Conservation (phyloP, 768 basidiomycete species). For the Lactarius indigo region DNA sequence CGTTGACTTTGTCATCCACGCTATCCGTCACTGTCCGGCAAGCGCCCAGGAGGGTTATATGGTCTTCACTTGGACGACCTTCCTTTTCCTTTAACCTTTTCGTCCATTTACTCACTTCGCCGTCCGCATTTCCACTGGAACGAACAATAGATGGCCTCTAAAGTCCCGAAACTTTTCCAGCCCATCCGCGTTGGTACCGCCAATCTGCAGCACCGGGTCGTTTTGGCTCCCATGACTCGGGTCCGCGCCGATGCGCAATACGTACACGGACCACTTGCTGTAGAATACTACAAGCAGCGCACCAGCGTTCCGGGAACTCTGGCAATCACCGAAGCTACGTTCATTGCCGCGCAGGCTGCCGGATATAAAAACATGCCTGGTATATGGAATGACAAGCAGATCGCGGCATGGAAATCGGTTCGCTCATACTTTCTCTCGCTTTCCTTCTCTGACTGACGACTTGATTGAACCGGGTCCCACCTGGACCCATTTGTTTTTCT, state of each 20-base stretch:
- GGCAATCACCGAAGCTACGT: constrained; percentile 54
- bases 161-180: constrained; percentile 38
- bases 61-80: not conserved
- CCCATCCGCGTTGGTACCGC: constrained; percentile 44
- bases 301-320: constrained; percentile 47
- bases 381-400: constrained; percentile 59
- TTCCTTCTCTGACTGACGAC: not conserved
- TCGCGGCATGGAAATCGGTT: constrained; percentile 47
- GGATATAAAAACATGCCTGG: constrained; percentile 54
- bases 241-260: constrained; percentile 36
- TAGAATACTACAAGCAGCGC: constrained; percentile 50
- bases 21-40: not conserved
- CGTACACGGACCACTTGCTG: constrained; percentile 35
- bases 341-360: constrained; percentile 48
- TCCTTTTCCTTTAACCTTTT: not conserved
- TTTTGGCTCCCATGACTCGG: constrained; percentile 54
- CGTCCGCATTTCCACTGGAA: not conserved
- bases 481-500: not conserved
- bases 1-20: not conserved
- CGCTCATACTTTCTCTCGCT: constrained; percentile 3
- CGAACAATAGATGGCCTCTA: not conserved
- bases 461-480: not conserved
- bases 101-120: not conserved
- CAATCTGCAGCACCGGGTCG: constrained; percentile 47
- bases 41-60: not conserved